These are phyloP conservation scores for Aegilops umbellulata DNA, from an alignment of 176 grass and related monocot genomes.

Conservation along the genomic window DNA sequence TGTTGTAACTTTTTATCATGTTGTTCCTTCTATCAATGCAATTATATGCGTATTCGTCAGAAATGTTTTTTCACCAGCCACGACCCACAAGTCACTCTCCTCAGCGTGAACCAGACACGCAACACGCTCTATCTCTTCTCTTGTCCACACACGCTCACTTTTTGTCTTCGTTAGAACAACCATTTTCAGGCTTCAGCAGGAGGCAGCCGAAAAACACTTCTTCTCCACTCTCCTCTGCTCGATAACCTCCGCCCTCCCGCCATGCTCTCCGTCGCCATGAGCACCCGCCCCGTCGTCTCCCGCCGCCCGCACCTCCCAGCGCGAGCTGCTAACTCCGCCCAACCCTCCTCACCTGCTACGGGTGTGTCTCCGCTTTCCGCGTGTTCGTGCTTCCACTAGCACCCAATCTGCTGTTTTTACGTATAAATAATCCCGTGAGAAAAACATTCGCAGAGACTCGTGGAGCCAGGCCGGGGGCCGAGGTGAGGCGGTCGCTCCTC, in stretches of 20 bases:
- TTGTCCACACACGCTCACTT: not conserved
- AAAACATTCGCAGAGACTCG: not conserved
- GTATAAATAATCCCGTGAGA: not conserved
- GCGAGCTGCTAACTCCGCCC: not conserved
- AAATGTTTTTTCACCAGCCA: too few relatives aligned
- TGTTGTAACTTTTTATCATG: too few relatives aligned
- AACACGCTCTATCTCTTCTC: not conserved
- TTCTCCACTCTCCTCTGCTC: constrained; percentile 7
- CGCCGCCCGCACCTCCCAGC: not conserved
- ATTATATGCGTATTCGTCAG: too few relatives aligned
- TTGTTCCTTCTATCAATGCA: too few relatives aligned
- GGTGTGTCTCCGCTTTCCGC: not conserved
- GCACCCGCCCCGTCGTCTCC: constrained; percentile 14
- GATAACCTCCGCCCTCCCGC: not conserved
- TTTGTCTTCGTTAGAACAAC: not conserved
- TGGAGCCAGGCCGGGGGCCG: not conserved
- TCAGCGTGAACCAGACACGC: not conserved
- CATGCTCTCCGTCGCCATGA: constrained; percentile 36
- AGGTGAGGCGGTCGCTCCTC: not conserved
- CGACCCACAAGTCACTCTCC: not conserved
- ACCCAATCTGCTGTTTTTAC: not conserved
- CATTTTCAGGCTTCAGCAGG: not conserved
- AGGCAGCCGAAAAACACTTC: not conserved
- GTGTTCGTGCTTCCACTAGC: not conserved
- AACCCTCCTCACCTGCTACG: not conserved